A percentile compares a stretch with the other conserved stretches of the same genome.
Conservation (phyloP, 139 green algal species). For the Axilococcus clingmanii region DNA sequence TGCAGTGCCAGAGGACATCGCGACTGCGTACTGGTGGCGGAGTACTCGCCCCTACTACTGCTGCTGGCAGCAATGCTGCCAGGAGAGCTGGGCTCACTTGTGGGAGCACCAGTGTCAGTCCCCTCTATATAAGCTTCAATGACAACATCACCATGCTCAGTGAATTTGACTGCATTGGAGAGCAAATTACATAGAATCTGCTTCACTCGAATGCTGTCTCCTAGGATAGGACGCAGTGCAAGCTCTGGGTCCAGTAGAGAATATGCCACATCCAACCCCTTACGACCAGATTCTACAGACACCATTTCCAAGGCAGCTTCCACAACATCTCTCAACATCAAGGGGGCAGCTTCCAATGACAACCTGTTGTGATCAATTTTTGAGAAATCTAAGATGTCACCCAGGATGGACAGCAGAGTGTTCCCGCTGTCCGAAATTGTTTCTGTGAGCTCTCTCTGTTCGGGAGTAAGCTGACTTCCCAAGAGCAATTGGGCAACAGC, state of each 20-base stretch:
- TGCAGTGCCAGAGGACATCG: slow-evolving; percentile 19
- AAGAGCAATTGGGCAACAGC: slow-evolving; percentile 44
- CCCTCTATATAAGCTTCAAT: slow-evolving; percentile 17
- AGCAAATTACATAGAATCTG: slow-evolving; percentile 57
- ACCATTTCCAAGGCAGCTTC: slow-evolving; percentile 27
- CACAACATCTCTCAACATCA: slow-evolving; percentile 15
- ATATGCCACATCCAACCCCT: slow-evolving; percentile 33
- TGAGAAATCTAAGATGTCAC: slow-evolving; percentile 48
- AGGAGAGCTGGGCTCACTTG: neutral
- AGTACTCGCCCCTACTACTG: neutral
- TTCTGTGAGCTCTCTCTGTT: slow-evolving; percentile 39
- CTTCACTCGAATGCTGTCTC: slow-evolving; percentile 33
- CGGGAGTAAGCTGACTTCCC: slow-evolving; percentile 31
- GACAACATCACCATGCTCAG: slow-evolving; percentile 35
- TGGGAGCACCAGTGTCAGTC: neutral
- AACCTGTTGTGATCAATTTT: slow-evolving; percentile 12
- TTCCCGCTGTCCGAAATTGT: slow-evolving; percentile 38
- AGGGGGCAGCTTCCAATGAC: slow-evolving; percentile 13
- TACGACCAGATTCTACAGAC: slow-evolving; percentile 14
- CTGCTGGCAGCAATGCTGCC: slow-evolving; percentile 1
- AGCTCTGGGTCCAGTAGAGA: slow-evolving; percentile 11
- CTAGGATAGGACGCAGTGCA: slow-evolving; percentile 16
- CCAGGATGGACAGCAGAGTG: slow-evolving; percentile 45
- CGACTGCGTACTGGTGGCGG: neutral
- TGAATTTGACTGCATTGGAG: slow-evolving; percentile 74